Evolutionary conservation across 2,329 filamentous ascomycete genomes (phyloP).

Genomic region (Arthroderma sp.): DNA sequence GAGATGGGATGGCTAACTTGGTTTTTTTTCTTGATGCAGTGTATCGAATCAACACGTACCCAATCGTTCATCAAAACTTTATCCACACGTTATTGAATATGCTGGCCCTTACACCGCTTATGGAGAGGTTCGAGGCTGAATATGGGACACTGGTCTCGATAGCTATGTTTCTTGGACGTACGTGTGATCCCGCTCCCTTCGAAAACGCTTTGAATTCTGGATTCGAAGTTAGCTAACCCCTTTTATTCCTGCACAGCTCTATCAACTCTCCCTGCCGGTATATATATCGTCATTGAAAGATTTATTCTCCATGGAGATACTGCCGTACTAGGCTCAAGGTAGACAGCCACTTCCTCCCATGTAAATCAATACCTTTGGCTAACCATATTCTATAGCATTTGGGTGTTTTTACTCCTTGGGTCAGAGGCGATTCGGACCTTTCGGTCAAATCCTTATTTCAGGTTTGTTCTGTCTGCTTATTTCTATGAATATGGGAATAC

Average conservation of each 20-base stretch:
- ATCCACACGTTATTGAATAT: slow-evolving; percentile 71
- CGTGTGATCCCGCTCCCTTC: slow-evolving; percentile 26
- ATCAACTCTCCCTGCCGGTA: slow-evolving; percentile 64
- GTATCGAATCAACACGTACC: slow-evolving; percentile 86
- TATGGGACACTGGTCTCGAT: slow-evolving; percentile 82
- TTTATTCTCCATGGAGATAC: slow-evolving; percentile 59
- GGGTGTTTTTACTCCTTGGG: slow-evolving; percentile 79
- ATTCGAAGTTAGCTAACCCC: not conserved
- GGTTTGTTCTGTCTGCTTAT: slow-evolving; percentile 23
- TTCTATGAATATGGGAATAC: not conserved
- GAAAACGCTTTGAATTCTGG: not conserved
- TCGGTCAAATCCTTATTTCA: slow-evolving; percentile 65
- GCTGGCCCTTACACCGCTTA: slow-evolving; percentile 66
- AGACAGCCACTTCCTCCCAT: slow-evolving; percentile 15
- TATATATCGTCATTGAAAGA: slow-evolving; percentile 70
- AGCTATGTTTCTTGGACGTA: slow-evolving; percentile 80
- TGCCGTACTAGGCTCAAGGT: slow-evolving; percentile 72
- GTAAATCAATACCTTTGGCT: not conserved
- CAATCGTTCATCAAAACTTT: slow-evolving; percentile 69
- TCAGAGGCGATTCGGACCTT: slow-evolving; percentile 79
- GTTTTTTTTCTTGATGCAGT: slow-evolving; percentile 39
- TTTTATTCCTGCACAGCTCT: slow-evolving; percentile 39
- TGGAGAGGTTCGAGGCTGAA: slow-evolving; percentile 88
- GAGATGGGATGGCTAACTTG: slow-evolving; percentile 1
- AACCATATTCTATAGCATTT: slow-evolving; percentile 46